Base-by-base conservation (phyloP, 192 early-diverging fungal species). In the Podila epigama region DNA sequence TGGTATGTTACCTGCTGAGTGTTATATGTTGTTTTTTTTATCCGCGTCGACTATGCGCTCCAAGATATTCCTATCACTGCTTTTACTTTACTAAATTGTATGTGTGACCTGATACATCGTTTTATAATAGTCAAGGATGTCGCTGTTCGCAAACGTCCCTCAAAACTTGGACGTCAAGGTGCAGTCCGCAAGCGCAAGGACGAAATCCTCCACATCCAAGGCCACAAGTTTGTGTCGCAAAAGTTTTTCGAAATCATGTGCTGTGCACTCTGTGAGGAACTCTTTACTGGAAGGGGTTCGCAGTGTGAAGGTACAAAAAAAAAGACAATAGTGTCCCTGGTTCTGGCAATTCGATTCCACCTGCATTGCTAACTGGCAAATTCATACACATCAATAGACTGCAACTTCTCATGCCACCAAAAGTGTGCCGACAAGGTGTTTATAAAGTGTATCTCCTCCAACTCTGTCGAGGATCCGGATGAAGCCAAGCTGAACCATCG, bases 231-330 rank as follows among this genome's bases (percentile, higher is more conserved):
- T 81, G 90, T 90, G 66, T 83, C 91, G 28, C 88, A 92, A 62
- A 91, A 91, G 63, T 97, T 95, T 37, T 98, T 96, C 84, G 93
- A 96, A 63, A 94, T 98, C 66, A 96, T 98, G 96, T 94, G 93
- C 83, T 99, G 98, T 84, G 96, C 97, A 8, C 82, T 95, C 10
- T 99, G 98, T 80, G 85, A 88, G 51, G 98, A 98, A 60, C 93
- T 98, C 63, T 87, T 99, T 34, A 92, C 95, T 22, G 95, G 92
- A 67, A 83, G 85, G 44, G 96, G 95, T 20, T 93, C 91, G 66
- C 94, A 97, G 70, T 98, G 98, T 82, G 93, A 97, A 85, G 85
- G 91, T 93, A 75, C 63, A 62, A 32, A 35, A 25, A 11, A 50
- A 41, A 28, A 13, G 34, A 37, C 15, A 20, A 11, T 13, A 10